Evolutionary conservation across 2,329 filamentous ascomycete genomes (phyloP), one percentile per base, ranked within the genome.

Genomic region (Fusarium duplospermum): DNA sequence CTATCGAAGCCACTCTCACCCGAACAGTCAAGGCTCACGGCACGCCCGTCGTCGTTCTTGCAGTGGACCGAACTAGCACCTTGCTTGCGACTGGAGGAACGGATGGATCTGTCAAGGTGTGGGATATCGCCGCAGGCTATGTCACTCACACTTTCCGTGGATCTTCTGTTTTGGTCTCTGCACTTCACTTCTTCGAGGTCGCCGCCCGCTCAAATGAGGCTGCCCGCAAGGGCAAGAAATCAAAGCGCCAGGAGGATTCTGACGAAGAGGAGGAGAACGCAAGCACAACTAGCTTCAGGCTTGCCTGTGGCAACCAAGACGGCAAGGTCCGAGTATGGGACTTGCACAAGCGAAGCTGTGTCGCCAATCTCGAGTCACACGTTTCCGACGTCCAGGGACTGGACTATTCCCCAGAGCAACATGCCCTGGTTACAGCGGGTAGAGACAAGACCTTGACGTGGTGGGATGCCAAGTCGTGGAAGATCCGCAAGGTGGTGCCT

Each of bases 91-190:
- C 96, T 18, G 96, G 97, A 72, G 94, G 94, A 58, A 95, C 96
- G 4, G 96, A 99, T 80, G 96, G 96, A 27, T 90, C 93, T 1
- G 94, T 98, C 78, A 99, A 99, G 83, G 92, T 99, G 62, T 99
- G 96, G 96, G 96, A 99, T 83, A 94, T 99, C 69, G 87, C 89
- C 59, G 94, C 92, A 52, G 96, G 96, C 24, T 98, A 93, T 82
- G 91, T 95, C 35, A 99, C 97, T 31, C 96, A 99, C 83, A 98
- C 94, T 1, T 97, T 99, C 83, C 93, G 96, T 76, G 95, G 95
- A 2, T 96, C 97, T 66, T 95, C 95, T 69, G 95, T 96, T 11
- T 89, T 99, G 24, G 90, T 99, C 6, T 98, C 96, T 14, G 94
- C 96, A 0, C 87, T 99, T 20, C 92, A 93, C 77, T 98, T 99